Base-by-base conservation (phyloP, 495 filamentous ascomycete species). In the Cairneyella variabilis region DNA sequence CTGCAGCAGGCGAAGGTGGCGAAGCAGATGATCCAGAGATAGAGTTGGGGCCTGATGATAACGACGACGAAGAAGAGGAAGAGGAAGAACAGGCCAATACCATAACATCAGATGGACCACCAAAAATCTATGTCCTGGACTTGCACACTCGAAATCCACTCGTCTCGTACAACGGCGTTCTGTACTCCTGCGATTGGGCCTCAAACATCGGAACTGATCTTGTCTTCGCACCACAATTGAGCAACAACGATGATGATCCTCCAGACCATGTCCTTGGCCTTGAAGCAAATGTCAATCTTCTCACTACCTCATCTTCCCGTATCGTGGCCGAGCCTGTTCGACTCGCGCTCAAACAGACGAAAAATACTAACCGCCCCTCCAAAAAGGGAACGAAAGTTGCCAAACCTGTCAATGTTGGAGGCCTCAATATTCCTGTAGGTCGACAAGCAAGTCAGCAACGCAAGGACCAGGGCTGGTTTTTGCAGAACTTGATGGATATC, bases 141-240 rank as follows among this genome's bases (percentile, higher is more conserved):
- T 77, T 96, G 3, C 86, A 95, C 64, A 83, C 83, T 0, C 39
- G 63, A 0, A 73, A 87, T 54, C 91, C 91, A 0, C 67, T 95
- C 26, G 71, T 93, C 41, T 82, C 83, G 3, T 91, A 92, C 72
- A 73, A 84, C 39, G 85, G 84, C 41, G 79, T 82, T 46, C 69
- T 90, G 28, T 91, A 88, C 65, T 83, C 78, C 57, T 91, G 89
- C 51, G 64, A 77, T 25, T 96, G 91, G 91, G 76, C 76, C 26
- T 75, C 84, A 40, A 85, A 88, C 52, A 75, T 92, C 2, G 90
- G 90, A 27, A 93, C 89, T 0, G 88, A 95, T 43, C 63, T 95
- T 56, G 74, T 90, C 51, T 83, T 96, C 50, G 70, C 80, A 0
- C 67, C 69, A 0, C n/a, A n/a, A n/a, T n/a, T n/a, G n/a, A n/a